Base-by-base conservation (phyloP, 2,329 filamentous ascomycete species). In the Calonectria hawksworthii region DNA sequence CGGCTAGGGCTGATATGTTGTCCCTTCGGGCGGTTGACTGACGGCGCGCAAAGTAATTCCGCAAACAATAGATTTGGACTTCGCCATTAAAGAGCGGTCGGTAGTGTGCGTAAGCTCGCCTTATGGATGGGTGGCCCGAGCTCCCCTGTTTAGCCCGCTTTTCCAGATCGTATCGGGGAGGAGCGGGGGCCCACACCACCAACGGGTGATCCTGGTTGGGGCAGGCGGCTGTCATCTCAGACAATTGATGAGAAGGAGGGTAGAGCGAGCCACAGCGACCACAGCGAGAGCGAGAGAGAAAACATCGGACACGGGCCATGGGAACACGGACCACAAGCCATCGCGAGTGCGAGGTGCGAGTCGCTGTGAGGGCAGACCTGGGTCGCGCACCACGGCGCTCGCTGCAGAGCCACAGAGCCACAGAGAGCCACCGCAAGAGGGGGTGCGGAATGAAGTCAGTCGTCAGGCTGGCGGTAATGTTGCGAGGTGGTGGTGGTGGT, bases 151-250 rank as follows among this genome's bases (percentile, higher is more conserved):
- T 61, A 38, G 56, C 56, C 32, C 56, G 10, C n/a, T 26, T 38
- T 38, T 61, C 56, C 51, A 54, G 56, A 61, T 61, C 56, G 56
- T 61, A 61, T 61, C 56, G n/a, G 56, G 54, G 32, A 23, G 54
- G 32, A 23, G 32, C 26, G 56, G 56, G 21, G 56, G 21, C n/a
- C 32, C 34, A 61, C 56, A 28, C 56, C 34, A 61, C 56, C 56
- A 32, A 10, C 34, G n/a, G 21, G 56, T 10, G n/a, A 34, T 32
- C 28, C 28, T 56, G 52, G 51, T 54, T 3, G 52, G 52, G 16
- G 56, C 32, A 26, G 56, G 32, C 56, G 56, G 32, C 56, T 61
- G 56, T 61, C 56, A 61, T 26, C 56, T 61, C 56, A 61, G 56
- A 61, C n/a, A 36, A 1, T 59, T 21, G 21, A 18, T 23, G 56